These are phyloP conservation scores for Phtheirospermum japonicum DNA, from an alignment of 257 asterid genomes.

Conservation along the genomic window DNA sequence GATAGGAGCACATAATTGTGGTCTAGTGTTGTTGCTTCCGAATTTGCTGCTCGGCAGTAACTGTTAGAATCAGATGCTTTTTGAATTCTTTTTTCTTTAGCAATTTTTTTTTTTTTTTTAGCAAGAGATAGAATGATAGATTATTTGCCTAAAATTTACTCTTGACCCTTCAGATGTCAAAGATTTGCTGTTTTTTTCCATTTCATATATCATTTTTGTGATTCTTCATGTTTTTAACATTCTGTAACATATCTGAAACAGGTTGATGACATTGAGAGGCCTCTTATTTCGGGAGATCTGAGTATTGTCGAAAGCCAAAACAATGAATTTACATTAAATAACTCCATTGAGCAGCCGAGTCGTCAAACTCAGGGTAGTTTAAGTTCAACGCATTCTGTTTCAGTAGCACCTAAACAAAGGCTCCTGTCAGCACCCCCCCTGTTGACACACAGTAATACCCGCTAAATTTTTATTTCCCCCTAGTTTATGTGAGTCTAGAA, in stretches of 20 bases:
- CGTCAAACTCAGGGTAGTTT: conserved; percentile 41
- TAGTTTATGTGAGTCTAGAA: conserved; percentile 18
- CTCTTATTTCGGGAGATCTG: conserved; percentile 72
- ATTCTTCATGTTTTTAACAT: conserved; percentile 27
- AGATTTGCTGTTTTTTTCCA: conserved; percentile 6
- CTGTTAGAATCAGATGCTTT: neutral
- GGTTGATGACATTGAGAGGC: conserved; percentile 87
- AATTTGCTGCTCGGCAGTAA: conserved; percentile 18
- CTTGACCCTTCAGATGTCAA: conserved; percentile 6
- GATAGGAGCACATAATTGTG: neutral
- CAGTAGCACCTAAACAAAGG: conserved; percentile 52
- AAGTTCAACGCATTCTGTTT: conserved; percentile 41
- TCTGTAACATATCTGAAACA: conserved; percentile 31
- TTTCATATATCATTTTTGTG: neutral
- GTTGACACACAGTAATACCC: conserved; percentile 53
- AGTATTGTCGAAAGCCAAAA: conserved; percentile 41
- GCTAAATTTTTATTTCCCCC: conserved; percentile 11
- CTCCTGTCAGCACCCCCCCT: conserved; percentile 48
- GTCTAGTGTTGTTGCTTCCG: neutral
- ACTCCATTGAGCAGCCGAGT: conserved; percentile 40
- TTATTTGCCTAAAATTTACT: neutral
- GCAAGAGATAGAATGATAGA: conserved; percentile 4
- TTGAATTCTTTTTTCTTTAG: neutral
- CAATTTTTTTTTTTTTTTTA: conserved; percentile 3
- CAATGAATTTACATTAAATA: conserved; percentile 42